Evolutionary conservation across 495 filamentous ascomycete genomes (phyloP).

Genomic region (Podospora fimiseda): DNA sequence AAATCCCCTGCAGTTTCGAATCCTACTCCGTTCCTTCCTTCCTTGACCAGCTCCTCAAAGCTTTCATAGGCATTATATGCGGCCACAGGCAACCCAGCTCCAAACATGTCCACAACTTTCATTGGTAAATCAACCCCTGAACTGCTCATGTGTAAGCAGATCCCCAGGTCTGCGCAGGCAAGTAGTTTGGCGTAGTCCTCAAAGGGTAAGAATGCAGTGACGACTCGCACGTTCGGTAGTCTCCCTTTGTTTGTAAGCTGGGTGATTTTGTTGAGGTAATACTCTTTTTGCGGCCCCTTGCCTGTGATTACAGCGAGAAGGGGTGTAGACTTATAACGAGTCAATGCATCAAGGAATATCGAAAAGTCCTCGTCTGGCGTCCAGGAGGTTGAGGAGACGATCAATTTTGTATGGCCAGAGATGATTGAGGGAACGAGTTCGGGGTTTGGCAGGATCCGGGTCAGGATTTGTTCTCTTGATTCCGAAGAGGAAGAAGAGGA

Average conservation of each 20-base stretch:
- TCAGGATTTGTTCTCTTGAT: slow-evolving; percentile 45
- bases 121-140: slow-evolving; percentile 95
- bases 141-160: slow-evolving; percentile 86
- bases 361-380: slow-evolving; percentile 95
- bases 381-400: slow-evolving; percentile 94
- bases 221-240: slow-evolving; percentile 61
- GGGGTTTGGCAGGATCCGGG: slow-evolving; percentile 39
- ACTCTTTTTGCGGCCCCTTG: slow-evolving; percentile 75
- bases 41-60: slow-evolving; percentile 78
- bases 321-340: slow-evolving; percentile 47
- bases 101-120: slow-evolving; percentile 99
- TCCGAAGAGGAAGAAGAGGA: slow-evolving; percentile 37
- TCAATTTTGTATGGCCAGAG: slow-evolving; percentile 50
- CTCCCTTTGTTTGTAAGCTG: slow-evolving; percentile 51
- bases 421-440: slow-evolving; percentile 54
- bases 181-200: slow-evolving; percentile 80
- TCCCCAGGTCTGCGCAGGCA: slow-evolving; percentile 81
- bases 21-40: slow-evolving; percentile 77
- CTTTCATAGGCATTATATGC: slow-evolving; percentile 79
- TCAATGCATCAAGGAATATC: slow-evolving; percentile 77
- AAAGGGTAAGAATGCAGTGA: slow-evolving; percentile 75
- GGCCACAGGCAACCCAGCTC: slow-evolving; percentile 81
- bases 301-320: slow-evolving; percentile 83
- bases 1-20: slow-evolving; percentile 65
- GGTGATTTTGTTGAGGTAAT: slow-evolving; percentile 62